phyloP scores from a whole-genome alignment of 2,329 filamentous ascomycete species.

The Colletotrichum spaethianum region DNA sequence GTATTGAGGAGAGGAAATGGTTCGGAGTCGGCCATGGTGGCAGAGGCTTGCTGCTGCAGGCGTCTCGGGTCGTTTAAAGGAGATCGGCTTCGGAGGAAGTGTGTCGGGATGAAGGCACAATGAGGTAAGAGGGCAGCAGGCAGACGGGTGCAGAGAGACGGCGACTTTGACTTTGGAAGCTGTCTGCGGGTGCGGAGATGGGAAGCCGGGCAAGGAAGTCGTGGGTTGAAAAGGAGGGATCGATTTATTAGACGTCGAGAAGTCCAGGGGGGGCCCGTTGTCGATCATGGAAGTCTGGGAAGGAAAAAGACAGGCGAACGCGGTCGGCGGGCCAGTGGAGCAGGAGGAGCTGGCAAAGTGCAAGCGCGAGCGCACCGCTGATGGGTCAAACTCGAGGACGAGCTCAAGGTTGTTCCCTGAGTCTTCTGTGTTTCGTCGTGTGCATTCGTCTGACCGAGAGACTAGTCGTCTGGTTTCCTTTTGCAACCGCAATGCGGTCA shows the following conservation, averaged over 20 bases:
- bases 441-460: slow-evolving; percentile 39
- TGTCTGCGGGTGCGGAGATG: slow-evolving; percentile 19
- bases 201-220: slow-evolving; percentile 7
- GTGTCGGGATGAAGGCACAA: slow-evolving; percentile 16
- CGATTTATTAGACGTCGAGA: slow-evolving; percentile 34
- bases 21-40: slow-evolving; percentile 53
- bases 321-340: slow-evolving; percentile 36
- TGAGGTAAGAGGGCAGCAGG: slow-evolving; percentile 6
- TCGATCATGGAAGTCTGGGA: slow-evolving; percentile 38
- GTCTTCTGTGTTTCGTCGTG: slow-evolving; percentile 38
- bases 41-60: slow-evolving; percentile 1
- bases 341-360: slow-evolving; percentile 25
- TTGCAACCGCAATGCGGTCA: slow-evolving; percentile 21
- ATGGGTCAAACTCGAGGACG: slow-evolving; percentile 12
- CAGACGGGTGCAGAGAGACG: not conserved
- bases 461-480: slow-evolving; percentile 31
- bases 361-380: slow-evolving; percentile 7
- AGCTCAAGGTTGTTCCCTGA: slow-evolving; percentile 38
- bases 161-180: slow-evolving; percentile 28
- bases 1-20: slow-evolving; percentile 70
- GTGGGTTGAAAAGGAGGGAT: slow-evolving; percentile 30
- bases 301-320: slow-evolving; percentile 28
- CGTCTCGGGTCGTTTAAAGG: slow-evolving; percentile 36
- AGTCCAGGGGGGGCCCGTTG: slow-evolving; percentile 32
- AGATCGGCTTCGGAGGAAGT: slow-evolving; percentile 4